Conservation (phyloP, 306 rosid genomes). For the Erythrophleum fordii region DNA sequence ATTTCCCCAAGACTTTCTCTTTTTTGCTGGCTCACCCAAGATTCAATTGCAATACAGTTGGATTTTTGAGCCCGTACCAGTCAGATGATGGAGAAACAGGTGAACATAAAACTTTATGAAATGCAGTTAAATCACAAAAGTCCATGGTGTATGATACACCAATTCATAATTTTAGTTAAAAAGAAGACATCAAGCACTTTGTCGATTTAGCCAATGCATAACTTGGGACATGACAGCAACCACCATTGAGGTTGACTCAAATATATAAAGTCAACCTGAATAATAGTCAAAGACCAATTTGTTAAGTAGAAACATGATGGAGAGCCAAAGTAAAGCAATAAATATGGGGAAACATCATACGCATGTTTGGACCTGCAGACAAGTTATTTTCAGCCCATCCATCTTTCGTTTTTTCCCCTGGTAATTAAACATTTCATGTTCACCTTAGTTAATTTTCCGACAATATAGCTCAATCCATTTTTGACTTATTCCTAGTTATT, state of each 20-base stretch:
- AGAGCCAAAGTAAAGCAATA: too few species aligned
- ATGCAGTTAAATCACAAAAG: neutral
- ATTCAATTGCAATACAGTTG: neutral
- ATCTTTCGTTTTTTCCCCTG: constrained; percentile 3
- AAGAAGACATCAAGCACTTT: neutral
- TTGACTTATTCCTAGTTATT: neutral
- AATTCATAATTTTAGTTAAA: neutral
- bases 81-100: neutral
- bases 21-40: neutral
- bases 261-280: neutral
- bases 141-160: neutral
- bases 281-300: neutral
- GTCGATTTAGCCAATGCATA: neutral
- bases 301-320: neutral
- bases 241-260: constrained; percentile 9
- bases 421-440: constrained; percentile 13
- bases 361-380: neutral
- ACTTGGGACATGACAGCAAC: neutral
- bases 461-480: constrained; percentile 7
- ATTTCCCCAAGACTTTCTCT: neutral
- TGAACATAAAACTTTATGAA: neutral
- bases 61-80: neutral
- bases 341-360: neutral
- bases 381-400: neutral
- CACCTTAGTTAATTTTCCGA: constrained; percentile 1